Base-by-base conservation (phyloP, 192 early-diverging fungal species). In the Phycomyces blakesleeanus region DNA sequence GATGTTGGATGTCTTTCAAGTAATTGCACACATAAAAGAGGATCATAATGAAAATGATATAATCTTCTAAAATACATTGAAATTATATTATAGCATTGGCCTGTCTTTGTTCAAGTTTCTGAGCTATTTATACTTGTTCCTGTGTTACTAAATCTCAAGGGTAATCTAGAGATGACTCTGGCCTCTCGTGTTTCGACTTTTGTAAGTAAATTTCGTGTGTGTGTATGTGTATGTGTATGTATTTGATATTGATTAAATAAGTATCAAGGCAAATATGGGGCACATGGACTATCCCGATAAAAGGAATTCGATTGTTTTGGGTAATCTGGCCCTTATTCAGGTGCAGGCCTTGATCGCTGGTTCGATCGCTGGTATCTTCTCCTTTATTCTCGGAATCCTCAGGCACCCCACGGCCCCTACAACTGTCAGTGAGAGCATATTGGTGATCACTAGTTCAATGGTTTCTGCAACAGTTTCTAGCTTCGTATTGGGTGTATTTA, bases 101-200 rank as follows among this genome's bases (percentile, higher is more conserved):
- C 65, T 24, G 90, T 91, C 4, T 95, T 93, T 63, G 70, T 71
- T 7, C 55, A 75, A 8, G 74, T 91, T 16, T 79, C 89, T 2
- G 87, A 89, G 63, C 71, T 96, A 10, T 91, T 93, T 70, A 88
- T 96, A 58, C 83, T 96, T 59, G 89, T 94, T 0, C 85, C 93
- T 3, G 87, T 93, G 27, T 67, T 96, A 11, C 69, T 96, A 27
- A 93, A 93, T 64, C 72, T 96, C 18, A 96, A 96, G 62, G 92
- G 94, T 57, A 96, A 95, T 72, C 81, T 95, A 14, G 94, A 96
- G 68, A 89, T 94, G 80, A 96, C 91, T 53, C 80, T 96, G 57
- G 89, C 91, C 6, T 84, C 93, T n/a, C 83, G 93, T 8, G 76
- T 96, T 18, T 89, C 91, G 1, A 94, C 93, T 9, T 83, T 78